Evolutionary conservation across 2,329 filamentous ascomycete species (phyloP).

Genomic region (Aspergillus clavatus): DNA sequence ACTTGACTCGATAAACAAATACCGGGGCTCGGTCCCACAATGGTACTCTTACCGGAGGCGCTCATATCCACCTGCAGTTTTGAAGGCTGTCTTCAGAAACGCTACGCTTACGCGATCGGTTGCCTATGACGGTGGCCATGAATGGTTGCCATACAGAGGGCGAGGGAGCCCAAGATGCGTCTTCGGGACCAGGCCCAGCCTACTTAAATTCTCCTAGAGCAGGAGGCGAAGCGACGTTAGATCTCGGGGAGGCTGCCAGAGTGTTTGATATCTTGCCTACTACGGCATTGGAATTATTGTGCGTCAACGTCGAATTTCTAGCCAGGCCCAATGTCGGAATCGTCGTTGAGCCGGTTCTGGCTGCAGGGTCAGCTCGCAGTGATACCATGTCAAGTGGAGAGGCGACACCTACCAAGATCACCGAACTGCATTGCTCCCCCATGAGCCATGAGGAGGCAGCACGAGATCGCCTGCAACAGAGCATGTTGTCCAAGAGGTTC

Average conservation of each 20-base stretch:
- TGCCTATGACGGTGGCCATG: slow-evolving; percentile 19
- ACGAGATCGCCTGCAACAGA: slow-evolving; percentile 71
- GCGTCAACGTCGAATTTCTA: slow-evolving; percentile 58
- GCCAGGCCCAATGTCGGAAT: slow-evolving; percentile 55
- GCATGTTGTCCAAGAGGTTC: slow-evolving; percentile 85
- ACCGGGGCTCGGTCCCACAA: slow-evolving; percentile 25
- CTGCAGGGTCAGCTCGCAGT: slow-evolving; percentile 37
- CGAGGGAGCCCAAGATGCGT: slow-evolving; percentile 1
- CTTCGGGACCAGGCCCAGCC: neutral
- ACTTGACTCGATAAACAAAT: neutral
- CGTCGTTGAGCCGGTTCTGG: slow-evolving; percentile 27
- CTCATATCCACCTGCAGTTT: slow-evolving; percentile 24
- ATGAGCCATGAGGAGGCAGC: slow-evolving; percentile 49
- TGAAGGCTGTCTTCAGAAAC: slow-evolving; percentile 19
- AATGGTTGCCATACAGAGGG: slow-evolving; percentile 6
- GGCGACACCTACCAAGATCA: slow-evolving; percentile 21
- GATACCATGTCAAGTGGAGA: slow-evolving; percentile 23
- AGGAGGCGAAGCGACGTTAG: neutral
- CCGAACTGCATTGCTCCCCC: slow-evolving; percentile 35
- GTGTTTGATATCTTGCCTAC: slow-evolving; percentile 67
- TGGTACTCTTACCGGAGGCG: slow-evolving; percentile 26
- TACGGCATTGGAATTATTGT: slow-evolving; percentile 75
- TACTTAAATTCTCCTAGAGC: neutral
- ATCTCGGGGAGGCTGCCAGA: slow-evolving; percentile 6
- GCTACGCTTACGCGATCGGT: slow-evolving; percentile 8